A percentile compares a stretch with the other conserved stretches of the same genome.
Conservation (phyloP, 352 stramenopile genomes). For the Phytophthora colocasiae region DNA sequence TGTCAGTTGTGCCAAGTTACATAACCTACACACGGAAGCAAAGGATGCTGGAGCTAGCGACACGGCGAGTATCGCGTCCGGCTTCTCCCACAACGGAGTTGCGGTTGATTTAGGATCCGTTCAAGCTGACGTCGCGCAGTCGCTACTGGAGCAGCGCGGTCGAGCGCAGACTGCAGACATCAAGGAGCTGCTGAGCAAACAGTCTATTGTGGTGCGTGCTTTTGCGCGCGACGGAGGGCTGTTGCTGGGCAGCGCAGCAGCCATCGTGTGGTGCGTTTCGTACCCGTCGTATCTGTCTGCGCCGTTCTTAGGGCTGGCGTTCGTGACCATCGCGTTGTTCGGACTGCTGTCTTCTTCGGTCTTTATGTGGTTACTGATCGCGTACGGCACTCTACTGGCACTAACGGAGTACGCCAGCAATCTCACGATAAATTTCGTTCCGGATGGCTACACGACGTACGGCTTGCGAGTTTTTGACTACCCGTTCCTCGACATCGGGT, state of each 20-base stretch:
- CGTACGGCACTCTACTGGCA: constrained; percentile 62
- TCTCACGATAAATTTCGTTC: constrained; percentile 61
- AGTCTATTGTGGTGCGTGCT: constrained; percentile 68
- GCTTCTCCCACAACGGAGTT: constrained; percentile 21
- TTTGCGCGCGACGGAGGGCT: constrained; percentile 77
- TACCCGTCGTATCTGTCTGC: constrained; percentile 85
- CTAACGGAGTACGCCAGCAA: constrained; percentile 75
- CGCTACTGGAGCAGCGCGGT: constrained; percentile 39
- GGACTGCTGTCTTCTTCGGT: constrained; percentile 55
- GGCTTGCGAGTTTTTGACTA: constrained; percentile 78
- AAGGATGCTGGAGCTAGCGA: constrained; percentile 13
- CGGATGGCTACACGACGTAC: constrained; percentile 59
- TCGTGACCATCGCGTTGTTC: constrained; percentile 75
- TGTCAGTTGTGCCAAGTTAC: constrained; percentile 65
- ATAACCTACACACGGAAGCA: constrained; percentile 55
- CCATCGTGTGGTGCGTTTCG: constrained; percentile 80
- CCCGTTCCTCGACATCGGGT: constrained; percentile 73
- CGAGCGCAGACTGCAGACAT: constrained; percentile 44
- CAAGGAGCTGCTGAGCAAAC: constrained; percentile 60
- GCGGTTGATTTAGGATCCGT: constrained; percentile 39
- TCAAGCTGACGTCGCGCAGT: constrained; percentile 35
- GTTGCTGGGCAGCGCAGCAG: constrained; percentile 67
- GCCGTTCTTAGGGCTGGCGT: constrained; percentile 67
- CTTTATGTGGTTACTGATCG: constrained; percentile 71
- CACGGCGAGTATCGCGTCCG: constrained; percentile 14